A percentile compares a stretch with the other conserved stretches of the same genome.
phyloP scores from a whole-genome alignment of 495 filamentous ascomycete genomes.

The Lichina pygmaea region DNA sequence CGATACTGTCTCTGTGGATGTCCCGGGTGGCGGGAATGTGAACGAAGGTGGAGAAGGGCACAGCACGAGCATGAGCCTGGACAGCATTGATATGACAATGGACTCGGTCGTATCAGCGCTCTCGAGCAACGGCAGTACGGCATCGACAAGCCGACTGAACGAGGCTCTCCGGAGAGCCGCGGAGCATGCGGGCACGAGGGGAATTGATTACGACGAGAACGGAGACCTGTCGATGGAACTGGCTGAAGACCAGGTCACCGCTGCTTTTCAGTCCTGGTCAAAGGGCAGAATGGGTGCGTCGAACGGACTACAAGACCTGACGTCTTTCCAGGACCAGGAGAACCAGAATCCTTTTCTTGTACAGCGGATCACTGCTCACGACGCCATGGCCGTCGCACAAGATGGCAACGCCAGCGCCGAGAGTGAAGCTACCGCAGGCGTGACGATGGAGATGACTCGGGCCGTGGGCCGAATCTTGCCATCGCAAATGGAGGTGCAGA shows the following conservation, averaged over 20 bases:
- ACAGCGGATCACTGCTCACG: conserved; percentile 2
- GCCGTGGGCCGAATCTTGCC: conserved; percentile 27
- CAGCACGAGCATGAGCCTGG: conserved; percentile 48
- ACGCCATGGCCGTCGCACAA: not conserved
- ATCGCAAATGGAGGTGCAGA: not conserved
- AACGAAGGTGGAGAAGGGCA: conserved; percentile 30
- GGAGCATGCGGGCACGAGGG: conserved; percentile 37
- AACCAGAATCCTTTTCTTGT: conserved; percentile 27
- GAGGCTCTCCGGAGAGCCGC: conserved; percentile 52
- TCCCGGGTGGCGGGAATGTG: conserved; percentile 13
- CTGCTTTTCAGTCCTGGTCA: conserved; percentile 40
- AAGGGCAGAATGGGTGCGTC: not conserved
- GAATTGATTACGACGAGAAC: conserved; percentile 30
- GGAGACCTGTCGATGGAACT: conserved; percentile 43
- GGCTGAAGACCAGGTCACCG: conserved; percentile 56
- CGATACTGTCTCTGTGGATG: conserved; percentile 24
- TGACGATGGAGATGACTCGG: conserved; percentile 28
- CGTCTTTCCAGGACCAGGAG: conserved; percentile 27
- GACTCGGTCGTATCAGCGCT: conserved; percentile 26
- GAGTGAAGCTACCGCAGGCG: conserved; percentile 12
- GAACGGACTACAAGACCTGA: conserved; percentile 1
- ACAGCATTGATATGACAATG: conserved; percentile 39
- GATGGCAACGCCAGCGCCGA: not conserved
- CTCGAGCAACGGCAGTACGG: conserved; percentile 24
- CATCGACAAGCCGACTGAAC: conserved; percentile 42